A percentile compares a stretch with the other conserved stretches of the same genome.
Evolutionary conservation across 306 rosid species (phyloP).

Genomic region (Vigna angularis): DNA sequence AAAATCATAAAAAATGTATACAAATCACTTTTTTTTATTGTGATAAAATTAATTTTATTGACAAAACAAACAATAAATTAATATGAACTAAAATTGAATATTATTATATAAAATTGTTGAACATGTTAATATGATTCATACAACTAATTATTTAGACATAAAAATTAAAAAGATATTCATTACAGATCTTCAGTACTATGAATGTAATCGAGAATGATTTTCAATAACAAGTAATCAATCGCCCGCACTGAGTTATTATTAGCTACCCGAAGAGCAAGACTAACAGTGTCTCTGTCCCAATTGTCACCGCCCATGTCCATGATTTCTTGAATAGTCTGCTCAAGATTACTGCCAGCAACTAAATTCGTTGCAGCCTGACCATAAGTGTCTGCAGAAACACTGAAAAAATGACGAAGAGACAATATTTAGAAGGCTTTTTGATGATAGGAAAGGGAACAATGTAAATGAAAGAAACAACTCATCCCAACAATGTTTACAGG

Average conservation of each 20-base stretch:
- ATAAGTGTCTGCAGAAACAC: constrained; percentile 61
- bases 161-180: too few relatives aligned
- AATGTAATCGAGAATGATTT: too few relatives aligned
- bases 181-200: rapidly evolving
- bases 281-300: constrained; percentile 92
- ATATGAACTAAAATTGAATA: too few relatives aligned
- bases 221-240: constrained; percentile 68
- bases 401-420: constrained; percentile 40
- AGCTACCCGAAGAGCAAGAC: constrained; percentile 85
- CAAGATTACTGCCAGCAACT: constrained; percentile 77
- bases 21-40: too few relatives aligned
- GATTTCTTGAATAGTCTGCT: constrained; percentile 65
- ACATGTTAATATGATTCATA: too few relatives aligned
- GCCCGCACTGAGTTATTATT: constrained; percentile 88
- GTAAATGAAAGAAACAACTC: not conserved
- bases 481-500: not conserved
- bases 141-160: too few relatives aligned
- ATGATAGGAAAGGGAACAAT: constrained; percentile 14
- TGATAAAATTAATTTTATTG: too few relatives aligned
- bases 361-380: constrained; percentile 82
- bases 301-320: constrained; percentile 91
- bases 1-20: too few relatives aligned
- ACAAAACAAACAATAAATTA: too few relatives aligned
- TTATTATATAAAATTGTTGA: too few relatives aligned
- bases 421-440: not conserved